Evolutionary conservation across 176 grass and related monocot genomes (phyloP).

Genomic region (Carex littledalei): DNA sequence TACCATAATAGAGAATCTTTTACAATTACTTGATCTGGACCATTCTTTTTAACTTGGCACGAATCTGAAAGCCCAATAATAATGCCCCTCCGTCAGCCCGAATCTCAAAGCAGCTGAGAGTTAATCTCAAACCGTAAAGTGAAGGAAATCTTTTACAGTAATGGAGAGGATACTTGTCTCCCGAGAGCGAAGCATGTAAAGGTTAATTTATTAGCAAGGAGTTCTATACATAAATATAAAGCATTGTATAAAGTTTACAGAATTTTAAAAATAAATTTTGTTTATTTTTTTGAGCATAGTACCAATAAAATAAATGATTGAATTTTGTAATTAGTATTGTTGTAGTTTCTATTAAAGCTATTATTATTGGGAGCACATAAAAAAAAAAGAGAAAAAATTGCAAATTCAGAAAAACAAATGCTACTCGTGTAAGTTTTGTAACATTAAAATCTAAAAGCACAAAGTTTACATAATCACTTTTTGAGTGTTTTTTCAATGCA

Average conservation of each 20-base stretch:
- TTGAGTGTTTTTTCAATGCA: background rate
- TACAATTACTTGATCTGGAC: too few relatives aligned
- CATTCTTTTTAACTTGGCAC: too few relatives aligned
- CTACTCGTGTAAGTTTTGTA: too few relatives aligned
- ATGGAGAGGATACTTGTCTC: background rate
- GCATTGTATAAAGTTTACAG: background rate
- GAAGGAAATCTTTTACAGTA: too few relatives aligned
- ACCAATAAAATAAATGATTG: background rate
- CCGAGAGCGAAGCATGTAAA: background rate
- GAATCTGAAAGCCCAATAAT: too few relatives aligned
- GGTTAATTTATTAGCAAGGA: background rate
- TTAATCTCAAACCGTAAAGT: too few relatives aligned
- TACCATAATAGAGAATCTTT: too few relatives aligned
- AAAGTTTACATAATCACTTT: background rate
- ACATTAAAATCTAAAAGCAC: background rate
- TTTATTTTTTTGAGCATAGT: background rate
- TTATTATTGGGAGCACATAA: too few relatives aligned
- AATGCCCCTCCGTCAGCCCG: too few relatives aligned
- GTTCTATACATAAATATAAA: background rate
- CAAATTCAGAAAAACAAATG: background rate
- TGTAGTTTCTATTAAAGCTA: too few relatives aligned
- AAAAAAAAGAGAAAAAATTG: background rate
- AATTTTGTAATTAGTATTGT: background rate
- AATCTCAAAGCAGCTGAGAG: too few relatives aligned
- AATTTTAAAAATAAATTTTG: background rate